Conservation (phyloP, 192 early-diverging fungal species). For the Phlyctochytrium arcticum region DNA sequence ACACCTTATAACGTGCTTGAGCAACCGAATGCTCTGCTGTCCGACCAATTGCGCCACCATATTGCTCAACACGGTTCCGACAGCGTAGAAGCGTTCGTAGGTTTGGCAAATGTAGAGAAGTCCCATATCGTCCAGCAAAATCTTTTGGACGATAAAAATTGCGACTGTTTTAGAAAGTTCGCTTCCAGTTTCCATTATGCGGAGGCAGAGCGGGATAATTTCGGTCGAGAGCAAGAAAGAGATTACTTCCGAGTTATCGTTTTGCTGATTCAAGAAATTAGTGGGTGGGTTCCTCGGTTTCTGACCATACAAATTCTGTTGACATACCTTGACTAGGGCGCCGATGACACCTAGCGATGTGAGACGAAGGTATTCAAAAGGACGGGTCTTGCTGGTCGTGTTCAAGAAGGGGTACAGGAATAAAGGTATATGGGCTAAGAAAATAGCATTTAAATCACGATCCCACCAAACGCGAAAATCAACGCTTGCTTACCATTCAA, state of each 20-base stretch:
- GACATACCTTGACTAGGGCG: constrained; percentile 83
- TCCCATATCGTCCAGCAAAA: constrained; percentile 89
- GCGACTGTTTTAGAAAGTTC: constrained; percentile 98
- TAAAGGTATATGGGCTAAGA: constrained; percentile 86
- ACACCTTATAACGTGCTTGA: constrained; percentile 93
- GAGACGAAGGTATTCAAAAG: constrained; percentile 93
- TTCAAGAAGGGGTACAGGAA: constrained; percentile 98
- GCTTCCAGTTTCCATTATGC: constrained; percentile 97
- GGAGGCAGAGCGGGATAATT: constrained; percentile 95
- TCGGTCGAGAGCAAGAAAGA: constrained; percentile 93
- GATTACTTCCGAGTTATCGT: constrained; percentile 95
- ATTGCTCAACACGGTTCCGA: constrained; percentile 88
- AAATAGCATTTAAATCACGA: neutral
- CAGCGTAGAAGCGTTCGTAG: constrained; percentile 90
- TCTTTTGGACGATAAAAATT: constrained; percentile 99
- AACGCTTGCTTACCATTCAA: constrained; percentile 59
- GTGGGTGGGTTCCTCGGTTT: neutral
- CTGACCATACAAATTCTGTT: neutral
- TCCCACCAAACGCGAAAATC: neutral
- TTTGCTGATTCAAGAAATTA: constrained; percentile 40
- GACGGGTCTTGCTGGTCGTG: constrained; percentile 89
- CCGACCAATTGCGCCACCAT: constrained; percentile 91
- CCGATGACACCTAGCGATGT: constrained; percentile 95
- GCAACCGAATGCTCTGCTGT: constrained; percentile 73
- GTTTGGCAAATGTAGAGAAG: constrained; percentile 86